A percentile compares a stretch with the other conserved stretches of the same genome.
Evolutionary conservation across 208 protist genomes (phyloP).

Genomic region (Leishmania tropica): DNA sequence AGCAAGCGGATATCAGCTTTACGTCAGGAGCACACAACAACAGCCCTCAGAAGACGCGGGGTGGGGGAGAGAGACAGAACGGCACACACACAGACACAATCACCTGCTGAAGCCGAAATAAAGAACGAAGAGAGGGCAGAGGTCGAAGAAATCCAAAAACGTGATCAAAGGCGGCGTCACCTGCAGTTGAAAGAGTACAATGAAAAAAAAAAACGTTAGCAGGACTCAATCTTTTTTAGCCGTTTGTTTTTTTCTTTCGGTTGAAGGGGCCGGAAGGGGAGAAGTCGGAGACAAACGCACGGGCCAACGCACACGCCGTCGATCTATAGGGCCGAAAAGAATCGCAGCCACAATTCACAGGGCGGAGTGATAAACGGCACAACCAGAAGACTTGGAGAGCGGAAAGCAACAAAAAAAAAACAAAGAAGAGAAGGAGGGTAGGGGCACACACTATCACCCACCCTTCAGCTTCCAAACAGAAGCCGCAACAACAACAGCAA

Average conservation of each 20-base stretch:
- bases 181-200: not conserved
- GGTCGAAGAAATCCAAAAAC: not conserved
- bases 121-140: not conserved
- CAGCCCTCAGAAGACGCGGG: not conserved
- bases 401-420: too few relatives aligned
- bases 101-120: not conserved
- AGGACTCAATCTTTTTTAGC: not conserved
- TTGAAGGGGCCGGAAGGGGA: not conserved
- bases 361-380: not conserved
- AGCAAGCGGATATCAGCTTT: not conserved
- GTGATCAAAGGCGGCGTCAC: not conserved
- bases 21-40: not conserved
- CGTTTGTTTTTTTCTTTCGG: not conserved
- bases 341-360: not conserved
- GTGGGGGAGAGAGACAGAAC: not conserved
- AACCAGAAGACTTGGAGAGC: not conserved
- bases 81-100: not conserved
- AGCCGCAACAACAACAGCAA: not conserved
- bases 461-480: not conserved
- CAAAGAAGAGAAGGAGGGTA: not conserved
- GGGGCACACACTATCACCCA: not conserved
- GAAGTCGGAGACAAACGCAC: not conserved
- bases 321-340: not conserved
- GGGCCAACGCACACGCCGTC: not conserved
- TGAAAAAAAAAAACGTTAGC: not conserved